Base-by-base conservation (phyloP, 139 green algal species). In the Tetraselmis striata region DNA sequence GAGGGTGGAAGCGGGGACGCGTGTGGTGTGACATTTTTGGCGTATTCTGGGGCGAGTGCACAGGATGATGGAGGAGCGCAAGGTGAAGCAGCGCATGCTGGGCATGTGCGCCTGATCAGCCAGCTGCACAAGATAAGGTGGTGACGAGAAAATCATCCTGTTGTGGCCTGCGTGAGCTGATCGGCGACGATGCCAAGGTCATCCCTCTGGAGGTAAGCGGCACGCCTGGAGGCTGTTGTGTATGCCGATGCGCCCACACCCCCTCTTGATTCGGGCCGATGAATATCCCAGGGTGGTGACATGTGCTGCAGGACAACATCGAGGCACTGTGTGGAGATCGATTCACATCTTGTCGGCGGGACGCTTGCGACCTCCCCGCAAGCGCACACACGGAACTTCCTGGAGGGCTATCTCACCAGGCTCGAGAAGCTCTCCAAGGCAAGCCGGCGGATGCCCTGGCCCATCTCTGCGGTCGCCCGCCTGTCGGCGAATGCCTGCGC, bases 31-130 rank as follows among this genome's bases (percentile, higher is more conserved):
- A n/a, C n/a, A n/a, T n/a, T n/a, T n/a, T n/a, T n/a, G n/a, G n/a
- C n/a, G n/a, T n/a, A n/a, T n/a, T n/a, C n/a, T n/a, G n/a, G n/a
- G n/a, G n/a, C n/a, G n/a, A n/a, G n/a, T n/a, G n/a, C n/a, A n/a
- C n/a, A n/a, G n/a, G n/a, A n/a, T n/a, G n/a, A n/a, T 82, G 0
- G 90, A 83, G 0, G 92, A 95, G 84, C 89, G 92, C 30, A 29
- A 28, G 1, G 92, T 94, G 26, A 97, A 96, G 89, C 92, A 92
- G 86, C 93, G 96, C 29, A 95, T 93, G 59, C 87, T 98, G 84
- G 96, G 96, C 59, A 99, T 88, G 95, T 99, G 86, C 90, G 95
- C 24, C 93, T 99, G 31, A 99, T 99, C 77, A 92, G 93, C 74
- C 94, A 99, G 92, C 91, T 99, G 78, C 98, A 95, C 93, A 95